Conservation (phyloP, 345 rosid species). For the Ailanthus altissimus region DNA sequence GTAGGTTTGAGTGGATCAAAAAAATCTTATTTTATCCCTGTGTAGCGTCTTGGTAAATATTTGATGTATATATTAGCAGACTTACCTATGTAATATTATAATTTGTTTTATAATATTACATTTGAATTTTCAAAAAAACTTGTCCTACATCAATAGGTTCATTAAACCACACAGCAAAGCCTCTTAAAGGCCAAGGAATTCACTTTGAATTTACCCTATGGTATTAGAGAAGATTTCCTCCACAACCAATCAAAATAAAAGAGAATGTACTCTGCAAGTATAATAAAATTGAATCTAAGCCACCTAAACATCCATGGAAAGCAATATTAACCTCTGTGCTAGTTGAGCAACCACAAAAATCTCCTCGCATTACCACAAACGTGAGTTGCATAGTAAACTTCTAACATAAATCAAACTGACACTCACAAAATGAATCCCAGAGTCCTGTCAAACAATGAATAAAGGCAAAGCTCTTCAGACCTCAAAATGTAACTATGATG, state of each 20-base stretch:
- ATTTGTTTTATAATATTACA: too few relatives aligned
- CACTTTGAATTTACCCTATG: background rate
- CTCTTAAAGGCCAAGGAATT: background rate
- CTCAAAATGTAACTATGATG: background rate
- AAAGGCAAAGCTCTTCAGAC: background rate
- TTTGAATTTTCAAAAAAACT: too few relatives aligned
- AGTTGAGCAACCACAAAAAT: background rate
- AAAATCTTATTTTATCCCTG: too few relatives aligned
- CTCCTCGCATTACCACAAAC: background rate
- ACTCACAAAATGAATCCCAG: background rate
- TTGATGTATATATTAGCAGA: too few relatives aligned
- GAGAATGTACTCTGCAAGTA: background rate
- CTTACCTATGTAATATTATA: too few relatives aligned
- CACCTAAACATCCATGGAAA: slow-evolving; percentile 9
- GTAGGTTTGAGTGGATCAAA: too few relatives aligned
- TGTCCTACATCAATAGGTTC: background rate
- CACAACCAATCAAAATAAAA: background rate
- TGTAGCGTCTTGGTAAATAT: too few relatives aligned
- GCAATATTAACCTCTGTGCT: background rate
- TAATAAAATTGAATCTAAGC: background rate
- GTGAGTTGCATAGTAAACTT: background rate
- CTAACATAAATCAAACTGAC: background rate
- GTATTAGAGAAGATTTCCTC: background rate
- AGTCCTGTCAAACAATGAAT: background rate
- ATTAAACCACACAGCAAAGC: background rate